These are phyloP conservation scores for Aspergillus sp. DNA, from an alignment of 2,329 filamentous ascomycete genomes.

Conservation along the genomic window DNA sequence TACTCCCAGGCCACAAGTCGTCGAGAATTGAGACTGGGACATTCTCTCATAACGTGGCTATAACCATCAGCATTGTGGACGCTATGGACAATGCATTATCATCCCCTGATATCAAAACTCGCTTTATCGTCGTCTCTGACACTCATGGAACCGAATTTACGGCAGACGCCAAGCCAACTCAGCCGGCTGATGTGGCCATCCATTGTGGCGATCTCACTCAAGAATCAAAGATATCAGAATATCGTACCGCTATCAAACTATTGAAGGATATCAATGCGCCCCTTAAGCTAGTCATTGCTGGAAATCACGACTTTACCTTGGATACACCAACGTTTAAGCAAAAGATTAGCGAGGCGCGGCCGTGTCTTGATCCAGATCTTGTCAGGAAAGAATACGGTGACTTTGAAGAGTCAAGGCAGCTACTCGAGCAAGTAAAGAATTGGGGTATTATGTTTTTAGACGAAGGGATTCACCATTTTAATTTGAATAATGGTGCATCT, in stretches of 20 bases:
- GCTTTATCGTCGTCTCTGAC: conserved; percentile 39
- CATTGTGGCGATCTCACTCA: conserved; percentile 47
- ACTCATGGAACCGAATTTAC: conserved; percentile 30
- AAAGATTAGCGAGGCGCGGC: conserved; percentile 20
- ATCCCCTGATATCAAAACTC: conserved; percentile 34
- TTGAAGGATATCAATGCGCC: conserved; percentile 38
- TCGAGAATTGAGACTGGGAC: too few species aligned
- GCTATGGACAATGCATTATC: too few species aligned
- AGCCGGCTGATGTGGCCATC: conserved; percentile 39
- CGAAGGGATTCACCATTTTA: conserved; percentile 42
- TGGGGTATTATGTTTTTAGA: conserved; percentile 42
- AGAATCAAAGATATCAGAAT: conserved; percentile 34
- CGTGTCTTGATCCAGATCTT: conserved; percentile 17
- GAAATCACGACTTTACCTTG: conserved; percentile 45
- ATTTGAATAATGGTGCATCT: conserved; percentile 41
- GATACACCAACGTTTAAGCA: conserved; percentile 30
- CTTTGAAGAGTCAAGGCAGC: conserved; percentile 26
- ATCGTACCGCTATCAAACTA: conserved; percentile 32
- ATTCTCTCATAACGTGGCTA: too few species aligned
- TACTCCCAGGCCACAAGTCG: too few species aligned
- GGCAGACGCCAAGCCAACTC: conserved; percentile 15
- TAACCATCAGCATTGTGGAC: too few species aligned
- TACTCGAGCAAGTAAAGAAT: conserved; percentile 31
- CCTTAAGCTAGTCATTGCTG: conserved; percentile 47
- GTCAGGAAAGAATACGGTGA: conserved; percentile 32